Evolutionary conservation across 2,329 filamentous ascomycete genomes (phyloP).

Genomic region (Trichoderma gracile): DNA sequence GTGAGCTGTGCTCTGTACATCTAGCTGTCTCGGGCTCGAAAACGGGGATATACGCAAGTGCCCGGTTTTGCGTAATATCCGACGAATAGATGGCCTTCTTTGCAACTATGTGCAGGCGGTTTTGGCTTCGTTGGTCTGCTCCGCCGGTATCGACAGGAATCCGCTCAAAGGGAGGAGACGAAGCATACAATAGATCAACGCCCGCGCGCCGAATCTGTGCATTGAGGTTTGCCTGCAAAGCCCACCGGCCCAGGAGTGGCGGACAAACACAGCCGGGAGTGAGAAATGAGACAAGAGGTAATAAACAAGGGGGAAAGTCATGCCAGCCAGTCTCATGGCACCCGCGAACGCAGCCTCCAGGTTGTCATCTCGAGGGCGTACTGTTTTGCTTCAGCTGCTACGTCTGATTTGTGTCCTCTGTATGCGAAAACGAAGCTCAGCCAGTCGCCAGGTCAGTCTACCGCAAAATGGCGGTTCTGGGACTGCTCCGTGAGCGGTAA

Average conservation of each 20-base stretch:
- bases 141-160: neutral
- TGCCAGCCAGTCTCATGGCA: neutral
- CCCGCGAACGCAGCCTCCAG: neutral
- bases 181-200: neutral
- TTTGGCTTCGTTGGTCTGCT: neutral
- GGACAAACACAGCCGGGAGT: neutral
- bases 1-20: neutral
- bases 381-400: conserved; percentile 2
- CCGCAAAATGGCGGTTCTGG: too few relatives aligned
- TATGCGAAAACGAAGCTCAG: too few relatives aligned
- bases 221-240: too few relatives aligned
- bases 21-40: neutral
- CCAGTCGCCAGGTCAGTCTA: too few relatives aligned
- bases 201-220: neutral
- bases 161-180: neutral
- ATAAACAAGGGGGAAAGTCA: neutral
- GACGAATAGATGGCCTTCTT: neutral
- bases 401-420: neutral
- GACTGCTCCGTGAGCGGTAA: too few relatives aligned
- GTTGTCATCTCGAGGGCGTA: neutral
- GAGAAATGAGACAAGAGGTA: neutral
- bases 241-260: neutral
- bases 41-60: too few relatives aligned
- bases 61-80: neutral
- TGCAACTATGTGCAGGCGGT: neutral